Conservation (phyloP, 495 filamentous ascomycete genomes). For the Podospora australis region DNA sequence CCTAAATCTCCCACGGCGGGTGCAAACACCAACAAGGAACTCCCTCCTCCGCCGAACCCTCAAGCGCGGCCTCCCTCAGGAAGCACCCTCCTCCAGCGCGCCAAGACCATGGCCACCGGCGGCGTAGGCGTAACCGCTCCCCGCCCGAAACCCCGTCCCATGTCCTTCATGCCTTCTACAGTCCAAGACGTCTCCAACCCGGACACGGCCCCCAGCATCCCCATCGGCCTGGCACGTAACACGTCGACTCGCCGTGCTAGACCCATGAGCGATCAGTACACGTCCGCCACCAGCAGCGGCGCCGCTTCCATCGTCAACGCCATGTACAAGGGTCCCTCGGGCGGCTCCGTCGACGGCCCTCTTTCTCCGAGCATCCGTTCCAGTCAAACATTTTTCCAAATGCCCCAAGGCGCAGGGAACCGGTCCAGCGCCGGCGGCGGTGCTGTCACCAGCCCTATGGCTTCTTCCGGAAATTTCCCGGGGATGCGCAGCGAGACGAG, state of each 20-base stretch:
- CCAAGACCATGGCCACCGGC: conserved; percentile 61
- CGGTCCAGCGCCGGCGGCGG: conserved; percentile 21
- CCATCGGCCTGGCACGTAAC: conserved; percentile 57
- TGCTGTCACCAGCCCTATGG: conserved; percentile 36
- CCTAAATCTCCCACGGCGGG: conserved; percentile 31
- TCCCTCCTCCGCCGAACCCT: conserved; percentile 69
- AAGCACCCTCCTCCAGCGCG: conserved; percentile 65
- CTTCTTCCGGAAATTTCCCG: conserved; percentile 48
- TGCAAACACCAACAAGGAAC: conserved; percentile 68
- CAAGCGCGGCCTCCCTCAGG: conserved; percentile 47
- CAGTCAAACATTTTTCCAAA: conserved; percentile 36
- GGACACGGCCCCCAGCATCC: conserved; percentile 77
- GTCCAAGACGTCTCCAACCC: conserved; percentile 53
- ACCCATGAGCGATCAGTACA: conserved; percentile 66
- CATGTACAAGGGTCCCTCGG: conserved; percentile 65
- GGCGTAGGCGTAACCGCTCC: conserved; percentile 25
- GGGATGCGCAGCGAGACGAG: conserved; percentile 53
- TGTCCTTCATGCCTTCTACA: conserved; percentile 49
- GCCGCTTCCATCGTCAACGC: conserved; percentile 70
- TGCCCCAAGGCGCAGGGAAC: conserved; percentile 43
- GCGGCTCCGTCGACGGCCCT: conserved; percentile 40
- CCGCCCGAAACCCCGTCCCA: conserved; percentile 54
- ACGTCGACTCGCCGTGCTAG: conserved; percentile 51
- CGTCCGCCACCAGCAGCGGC: conserved; percentile 45
- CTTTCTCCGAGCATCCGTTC: conserved; percentile 50